phyloP scores from a whole-genome alignment of 257 asterid genomes.

The Solanum medicagineum region DNA sequence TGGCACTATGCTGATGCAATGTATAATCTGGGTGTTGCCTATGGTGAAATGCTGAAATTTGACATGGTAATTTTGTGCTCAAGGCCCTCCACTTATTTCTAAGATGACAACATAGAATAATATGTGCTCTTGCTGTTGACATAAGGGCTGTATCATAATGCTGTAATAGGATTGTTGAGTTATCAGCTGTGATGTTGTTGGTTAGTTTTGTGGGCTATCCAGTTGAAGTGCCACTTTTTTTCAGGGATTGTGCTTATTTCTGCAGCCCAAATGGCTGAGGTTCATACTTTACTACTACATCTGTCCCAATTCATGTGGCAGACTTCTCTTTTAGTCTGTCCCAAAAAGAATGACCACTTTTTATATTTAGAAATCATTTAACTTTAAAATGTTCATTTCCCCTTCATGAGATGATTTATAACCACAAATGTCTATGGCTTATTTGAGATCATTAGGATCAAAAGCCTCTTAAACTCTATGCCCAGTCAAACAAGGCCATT shows the following conservation, averaged over 20 bases:
- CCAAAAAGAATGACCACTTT: not conserved
- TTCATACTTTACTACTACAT: not conserved
- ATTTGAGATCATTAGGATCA: not conserved
- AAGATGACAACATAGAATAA: not conserved
- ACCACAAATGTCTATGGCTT: not conserved
- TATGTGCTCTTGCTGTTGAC: not conserved
- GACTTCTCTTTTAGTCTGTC: not conserved
- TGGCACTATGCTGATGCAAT: slow-evolving; percentile 99
- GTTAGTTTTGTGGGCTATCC: not conserved
- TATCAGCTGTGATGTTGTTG: not conserved
- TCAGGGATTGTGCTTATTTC: not conserved
- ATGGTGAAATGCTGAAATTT: slow-evolving; percentile 98
- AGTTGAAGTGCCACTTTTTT: not conserved
- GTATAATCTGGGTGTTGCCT: slow-evolving; percentile 99
- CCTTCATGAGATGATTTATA: not conserved
- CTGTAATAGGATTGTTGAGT: not conserved
- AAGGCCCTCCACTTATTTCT: not conserved
- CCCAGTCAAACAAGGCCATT: not conserved
- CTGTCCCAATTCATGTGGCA: not conserved
- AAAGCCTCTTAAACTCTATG: not conserved
- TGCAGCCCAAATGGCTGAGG: not conserved
- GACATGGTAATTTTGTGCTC: slow-evolving; percentile 69
- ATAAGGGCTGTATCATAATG: not conserved
- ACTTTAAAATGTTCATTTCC: not conserved
- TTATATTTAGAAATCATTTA: not conserved